Evolutionary conservation across 805 yeast species (phyloP), one percentile per base, ranked within the genome.

Genomic region (Clavispora santaluciae): DNA sequence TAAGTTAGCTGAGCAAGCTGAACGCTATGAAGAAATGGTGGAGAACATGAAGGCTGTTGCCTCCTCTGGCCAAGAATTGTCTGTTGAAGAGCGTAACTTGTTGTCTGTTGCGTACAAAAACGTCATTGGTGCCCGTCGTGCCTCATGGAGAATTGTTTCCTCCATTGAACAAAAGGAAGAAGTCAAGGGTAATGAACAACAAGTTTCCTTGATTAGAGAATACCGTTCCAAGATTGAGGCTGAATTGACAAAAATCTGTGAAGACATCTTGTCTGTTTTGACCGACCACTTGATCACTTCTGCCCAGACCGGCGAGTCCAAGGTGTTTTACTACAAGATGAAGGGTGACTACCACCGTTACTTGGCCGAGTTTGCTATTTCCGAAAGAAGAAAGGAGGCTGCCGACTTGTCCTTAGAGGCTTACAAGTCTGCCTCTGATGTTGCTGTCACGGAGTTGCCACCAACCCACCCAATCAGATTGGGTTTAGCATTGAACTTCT

Each of bases 301-400:
- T 49, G 97, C 98, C 49, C 87, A 84, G 64, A 81, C 95, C 53
- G 97, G 97, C 60, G 99, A 93, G 73, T 89, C 96, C 38, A 89
- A 91, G 78, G 98, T 91, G 42, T 91, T 91, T 72, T 91, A 91
- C 79, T 89, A 87, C 76, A 91, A 91, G 80, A 91, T 91, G 98
- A 91, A 91, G 76, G 99, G 98, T 78, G 99, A 91, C 70, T 91
- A 91, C 78, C 95, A 90, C 77, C 95, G 99, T 77, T 91, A 91
- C 72, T 79, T 91, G 72, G 97, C 97, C 49, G 99, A 91, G 75
- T 93, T 91, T 63, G 91, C 97, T 49, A 77, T 81, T 57, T 81
- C 86, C 51, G 97, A 89, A 55, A 85, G 83, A 71, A 86, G 96
- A 66, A 87, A 89, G 66, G 88, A 78, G 53, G 95, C 96, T 50